These are phyloP conservation scores for Daldinia bambusicola DNA, from an alignment of 495 filamentous ascomycete species.

Conservation along the genomic window DNA sequence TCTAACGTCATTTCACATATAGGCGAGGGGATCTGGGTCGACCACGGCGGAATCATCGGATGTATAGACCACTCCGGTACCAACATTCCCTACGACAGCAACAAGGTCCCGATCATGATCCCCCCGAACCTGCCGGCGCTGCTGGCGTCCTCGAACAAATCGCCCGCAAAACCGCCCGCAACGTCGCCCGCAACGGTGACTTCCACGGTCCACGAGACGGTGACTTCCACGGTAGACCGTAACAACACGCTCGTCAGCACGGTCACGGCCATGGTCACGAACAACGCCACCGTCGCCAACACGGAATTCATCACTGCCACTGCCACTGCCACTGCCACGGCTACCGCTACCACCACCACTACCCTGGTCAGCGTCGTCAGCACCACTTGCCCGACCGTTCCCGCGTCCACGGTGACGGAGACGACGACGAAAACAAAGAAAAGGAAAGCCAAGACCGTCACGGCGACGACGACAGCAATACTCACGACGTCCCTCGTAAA, in stretches of 20 bases:
- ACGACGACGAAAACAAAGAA: no score
- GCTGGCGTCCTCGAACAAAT: not conserved
- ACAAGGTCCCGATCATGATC: not conserved
- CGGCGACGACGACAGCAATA: no score
- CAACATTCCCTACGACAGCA: not conserved
- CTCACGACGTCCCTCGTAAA: no score
- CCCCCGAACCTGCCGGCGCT: not conserved
- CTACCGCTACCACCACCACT: no score
- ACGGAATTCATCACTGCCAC: not conserved
- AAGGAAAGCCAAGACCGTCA: no score
- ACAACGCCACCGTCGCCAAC: not conserved
- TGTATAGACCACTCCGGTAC: not conserved
- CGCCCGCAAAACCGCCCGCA: no score
- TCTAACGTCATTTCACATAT: no score
- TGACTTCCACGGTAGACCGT: not conserved
- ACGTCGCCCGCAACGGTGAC: not conserved
- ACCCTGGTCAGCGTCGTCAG: no score
- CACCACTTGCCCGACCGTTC: no score
- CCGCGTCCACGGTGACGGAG: no score
- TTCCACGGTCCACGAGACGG: no score
- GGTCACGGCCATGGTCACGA: not conserved
- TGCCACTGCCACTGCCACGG: not conserved
- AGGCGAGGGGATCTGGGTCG: not conserved
- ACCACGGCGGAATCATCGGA: constrained; percentile 1
- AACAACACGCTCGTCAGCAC: not conserved